These are phyloP conservation scores for Cryptosporidium meleagridis DNA, from an alignment of 169 alveolate species.

Conservation along the genomic window DNA sequence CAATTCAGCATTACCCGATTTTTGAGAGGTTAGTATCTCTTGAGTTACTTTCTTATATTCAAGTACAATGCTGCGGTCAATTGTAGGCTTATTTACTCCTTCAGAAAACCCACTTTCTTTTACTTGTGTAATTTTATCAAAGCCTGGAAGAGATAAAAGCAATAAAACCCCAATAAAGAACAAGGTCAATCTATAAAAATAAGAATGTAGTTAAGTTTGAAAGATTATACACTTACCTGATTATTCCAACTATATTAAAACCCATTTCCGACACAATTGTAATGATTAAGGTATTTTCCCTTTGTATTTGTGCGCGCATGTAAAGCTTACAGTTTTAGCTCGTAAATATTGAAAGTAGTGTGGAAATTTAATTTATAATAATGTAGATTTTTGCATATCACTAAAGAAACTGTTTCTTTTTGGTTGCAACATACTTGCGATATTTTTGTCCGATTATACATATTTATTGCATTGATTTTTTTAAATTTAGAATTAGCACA, in stretches of 20 bases:
- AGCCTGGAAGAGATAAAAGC: conserved; percentile 39
- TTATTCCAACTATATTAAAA: background rate
- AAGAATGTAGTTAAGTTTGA: background rate
- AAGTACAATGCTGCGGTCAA: background rate
- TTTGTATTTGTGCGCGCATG: conserved; percentile 28
- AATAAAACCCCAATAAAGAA: background rate
- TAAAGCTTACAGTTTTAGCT: background rate
- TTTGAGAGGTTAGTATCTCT: conserved; percentile 38
- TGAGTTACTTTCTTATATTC: conserved; percentile 61
- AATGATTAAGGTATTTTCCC: background rate
- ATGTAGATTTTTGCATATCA: too few species aligned
- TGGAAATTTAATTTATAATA: too few species aligned
- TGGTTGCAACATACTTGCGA: background rate
- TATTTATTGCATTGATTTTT: too few species aligned
- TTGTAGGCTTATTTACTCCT: conserved; percentile 31
- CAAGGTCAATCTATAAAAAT: conserved; percentile 5
- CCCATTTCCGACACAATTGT: background rate
- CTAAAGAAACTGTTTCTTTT: background rate
- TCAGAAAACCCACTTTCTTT: conserved; percentile 62
- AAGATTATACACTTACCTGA: background rate
- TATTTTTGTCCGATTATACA: background rate
- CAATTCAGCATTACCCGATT: background rate
- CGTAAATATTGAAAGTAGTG: too few species aligned
- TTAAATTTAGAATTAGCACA: background rate
- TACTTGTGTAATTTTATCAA: conserved; percentile 27